Evolutionary conservation across 768 basidiomycete genomes (phyloP).

Genomic region (Mycena filopes): DNA sequence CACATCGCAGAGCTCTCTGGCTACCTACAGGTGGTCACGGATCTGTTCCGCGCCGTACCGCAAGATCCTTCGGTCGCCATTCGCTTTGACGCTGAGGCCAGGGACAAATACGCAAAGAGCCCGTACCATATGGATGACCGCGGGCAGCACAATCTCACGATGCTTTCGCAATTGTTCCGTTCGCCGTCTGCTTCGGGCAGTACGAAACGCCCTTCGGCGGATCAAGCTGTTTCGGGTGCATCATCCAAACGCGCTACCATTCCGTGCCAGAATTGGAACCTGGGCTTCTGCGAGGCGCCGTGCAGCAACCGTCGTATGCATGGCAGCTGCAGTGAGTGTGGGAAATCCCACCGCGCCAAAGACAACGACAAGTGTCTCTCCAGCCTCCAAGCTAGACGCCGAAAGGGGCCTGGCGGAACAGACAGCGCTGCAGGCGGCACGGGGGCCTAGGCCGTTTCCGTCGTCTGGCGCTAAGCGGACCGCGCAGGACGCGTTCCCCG

Average conservation of each 20-base stretch:
- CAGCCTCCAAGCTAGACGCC: conserved; percentile 5
- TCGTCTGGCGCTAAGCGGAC: conserved; percentile 3
- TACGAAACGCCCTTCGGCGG: background rate
- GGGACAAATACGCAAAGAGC: conserved; percentile 23
- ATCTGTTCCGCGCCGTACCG: conserved; percentile 21
- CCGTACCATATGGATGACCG: conserved; percentile 26
- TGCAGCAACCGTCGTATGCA: conserved; percentile 24
- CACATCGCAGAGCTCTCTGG: conserved; percentile 8
- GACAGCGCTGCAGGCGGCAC: conserved; percentile 41
- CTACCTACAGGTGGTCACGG: conserved; percentile 20
- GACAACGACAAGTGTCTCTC: conserved; percentile 15
- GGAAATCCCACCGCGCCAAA: conserved; percentile 23
- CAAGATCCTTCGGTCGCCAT: conserved; percentile 17
- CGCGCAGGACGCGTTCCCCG: conserved; percentile 7
- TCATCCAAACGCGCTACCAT: background rate
- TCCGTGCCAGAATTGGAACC: conserved; percentile 32
- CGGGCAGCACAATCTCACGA: background rate
- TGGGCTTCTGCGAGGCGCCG: conserved; percentile 24
- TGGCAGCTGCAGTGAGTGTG: conserved; percentile 29
- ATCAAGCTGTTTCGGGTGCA: background rate
- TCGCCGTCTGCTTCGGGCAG: background rate
- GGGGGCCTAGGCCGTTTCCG: conserved; percentile 42
- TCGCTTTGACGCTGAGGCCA: conserved; percentile 17
- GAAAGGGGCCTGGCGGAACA: conserved; percentile 8
- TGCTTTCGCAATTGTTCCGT: conserved; percentile 5